Evolutionary conservation across 2,329 filamentous ascomycete species (phyloP).

Genomic region (Xylariaceae sp.): DNA sequence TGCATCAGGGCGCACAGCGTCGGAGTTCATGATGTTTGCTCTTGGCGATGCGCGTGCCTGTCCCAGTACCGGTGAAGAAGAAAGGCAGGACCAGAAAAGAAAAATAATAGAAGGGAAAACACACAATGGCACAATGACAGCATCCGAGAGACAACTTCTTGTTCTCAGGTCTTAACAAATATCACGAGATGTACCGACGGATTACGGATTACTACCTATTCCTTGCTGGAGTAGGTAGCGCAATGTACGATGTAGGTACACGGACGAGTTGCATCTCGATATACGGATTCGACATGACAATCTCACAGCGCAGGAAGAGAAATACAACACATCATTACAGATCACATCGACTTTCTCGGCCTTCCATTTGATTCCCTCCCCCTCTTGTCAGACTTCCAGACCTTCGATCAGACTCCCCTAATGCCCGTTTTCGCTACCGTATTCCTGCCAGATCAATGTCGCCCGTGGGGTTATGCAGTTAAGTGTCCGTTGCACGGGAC

Average conservation of each 20-base stretch:
- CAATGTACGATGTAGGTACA: not conserved
- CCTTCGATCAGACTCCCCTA: not conserved
- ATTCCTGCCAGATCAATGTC: not conserved
- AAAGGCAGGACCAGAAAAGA: constrained; percentile 1
- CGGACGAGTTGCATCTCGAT: not conserved
- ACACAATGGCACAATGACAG: not conserved
- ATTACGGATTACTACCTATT: too few relatives aligned
- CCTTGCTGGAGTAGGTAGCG: not conserved
- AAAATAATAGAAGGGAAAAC: not conserved
- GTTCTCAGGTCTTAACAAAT: too few relatives aligned
- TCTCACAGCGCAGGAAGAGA: not conserved
- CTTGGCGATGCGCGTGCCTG: constrained; percentile 19
- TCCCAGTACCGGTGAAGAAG: constrained; percentile 9
- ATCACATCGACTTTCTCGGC: not conserved
- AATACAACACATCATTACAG: not conserved
- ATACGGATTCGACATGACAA: not conserved
- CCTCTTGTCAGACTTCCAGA: not conserved
- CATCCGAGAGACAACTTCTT: not conserved
- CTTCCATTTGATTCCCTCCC: not conserved
- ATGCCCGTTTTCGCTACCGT: not conserved
- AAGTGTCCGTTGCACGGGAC: not conserved
- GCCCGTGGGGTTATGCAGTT: not conserved
- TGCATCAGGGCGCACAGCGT: constrained; percentile 28
- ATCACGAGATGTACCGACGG: too few relatives aligned
- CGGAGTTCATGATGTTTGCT: constrained; percentile 25